Evolutionary conservation across 192 early-diverging fungal genomes (phyloP).

Genomic region (Mortierella alpina): DNA sequence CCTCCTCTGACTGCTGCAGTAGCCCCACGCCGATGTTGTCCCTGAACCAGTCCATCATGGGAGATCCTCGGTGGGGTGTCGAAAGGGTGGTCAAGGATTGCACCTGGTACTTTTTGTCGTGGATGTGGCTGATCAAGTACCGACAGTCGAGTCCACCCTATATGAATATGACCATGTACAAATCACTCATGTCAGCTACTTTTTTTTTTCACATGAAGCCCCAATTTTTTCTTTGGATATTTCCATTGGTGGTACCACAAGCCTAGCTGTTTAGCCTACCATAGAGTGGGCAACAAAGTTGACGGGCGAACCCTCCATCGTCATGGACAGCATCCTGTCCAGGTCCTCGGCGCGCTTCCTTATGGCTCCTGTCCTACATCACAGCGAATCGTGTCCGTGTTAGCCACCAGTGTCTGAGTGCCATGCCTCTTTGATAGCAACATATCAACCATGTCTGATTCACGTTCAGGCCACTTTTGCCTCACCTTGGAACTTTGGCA

Average conservation of each 20-base stretch:
- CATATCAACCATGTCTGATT: no score
- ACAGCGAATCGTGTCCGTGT: neutral
- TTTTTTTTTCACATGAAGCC: no score
- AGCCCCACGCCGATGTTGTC: constrained; percentile 87
- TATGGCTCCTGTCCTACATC: constrained; percentile 73
- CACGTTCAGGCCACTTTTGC: no score
- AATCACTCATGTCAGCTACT: neutral
- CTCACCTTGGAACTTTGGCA: constrained; percentile 74
- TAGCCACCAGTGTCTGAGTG: no score
- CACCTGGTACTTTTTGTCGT: constrained; percentile 72
- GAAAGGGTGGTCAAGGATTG: constrained; percentile 92
- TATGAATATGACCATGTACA: neutral
- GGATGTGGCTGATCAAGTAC: constrained; percentile 89
- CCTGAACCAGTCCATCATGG: constrained; percentile 95
- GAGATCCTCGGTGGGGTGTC: constrained; percentile 92
- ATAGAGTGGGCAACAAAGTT: constrained; percentile 96
- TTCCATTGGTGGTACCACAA: neutral
- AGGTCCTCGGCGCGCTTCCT: constrained; percentile 81
- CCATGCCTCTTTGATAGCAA: no score
- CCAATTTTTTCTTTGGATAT: no score
- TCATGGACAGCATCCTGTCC: constrained; percentile 70
- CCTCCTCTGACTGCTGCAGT: constrained; percentile 53
- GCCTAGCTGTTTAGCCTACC: constrained; percentile 51
- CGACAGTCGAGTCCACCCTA: constrained; percentile 94
- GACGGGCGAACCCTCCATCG: constrained; percentile 66